phyloP scores from a whole-genome alignment of 495 filamentous ascomycete genomes.

The Rusavskia elegans region DNA sequence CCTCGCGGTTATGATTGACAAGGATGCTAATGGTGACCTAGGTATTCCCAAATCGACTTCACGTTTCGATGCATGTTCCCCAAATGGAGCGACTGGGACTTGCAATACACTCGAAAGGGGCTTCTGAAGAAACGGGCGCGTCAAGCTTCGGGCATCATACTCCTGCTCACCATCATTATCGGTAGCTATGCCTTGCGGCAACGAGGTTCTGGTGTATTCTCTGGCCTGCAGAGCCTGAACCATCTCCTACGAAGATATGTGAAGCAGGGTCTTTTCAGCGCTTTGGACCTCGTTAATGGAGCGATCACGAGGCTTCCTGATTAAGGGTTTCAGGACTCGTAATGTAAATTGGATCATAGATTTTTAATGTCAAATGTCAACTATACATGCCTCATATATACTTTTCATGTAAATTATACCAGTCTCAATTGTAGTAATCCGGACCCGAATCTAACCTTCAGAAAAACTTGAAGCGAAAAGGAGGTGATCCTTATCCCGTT shows the following conservation, averaged over 20 bases:
- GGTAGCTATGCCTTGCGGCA: constrained; percentile 3
- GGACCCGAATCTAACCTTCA: too few relatives aligned
- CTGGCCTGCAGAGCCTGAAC: not conserved
- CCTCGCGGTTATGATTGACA: not conserved
- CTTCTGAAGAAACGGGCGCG: constrained; percentile 14
- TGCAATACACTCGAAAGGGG: constrained; percentile 34
- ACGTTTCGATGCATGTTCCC: constrained; percentile 36
- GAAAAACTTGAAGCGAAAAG: too few relatives aligned
- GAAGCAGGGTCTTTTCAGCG: not conserved
- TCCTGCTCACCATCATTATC: constrained; percentile 11
- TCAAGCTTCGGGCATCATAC: constrained; percentile 7
- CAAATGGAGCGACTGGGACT: constrained; percentile 37
- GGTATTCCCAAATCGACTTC: constrained; percentile 35
- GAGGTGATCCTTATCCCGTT: too few relatives aligned
- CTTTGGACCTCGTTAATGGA: not conserved
- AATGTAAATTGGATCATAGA: too few relatives aligned
- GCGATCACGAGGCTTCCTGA: not conserved
- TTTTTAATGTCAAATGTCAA: too few relatives aligned
- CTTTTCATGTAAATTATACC: too few relatives aligned
- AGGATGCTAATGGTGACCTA: constrained; percentile 7
- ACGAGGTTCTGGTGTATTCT: not conserved
- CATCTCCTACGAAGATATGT: not conserved
- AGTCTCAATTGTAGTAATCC: too few relatives aligned
- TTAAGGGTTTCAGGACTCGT: not conserved
- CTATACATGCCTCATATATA: too few relatives aligned